Evolutionary conservation across 2,329 filamentous ascomycete species (phyloP), one percentile per base, ranked within the genome.

Genomic region (Fusarium austroafricanum): DNA sequence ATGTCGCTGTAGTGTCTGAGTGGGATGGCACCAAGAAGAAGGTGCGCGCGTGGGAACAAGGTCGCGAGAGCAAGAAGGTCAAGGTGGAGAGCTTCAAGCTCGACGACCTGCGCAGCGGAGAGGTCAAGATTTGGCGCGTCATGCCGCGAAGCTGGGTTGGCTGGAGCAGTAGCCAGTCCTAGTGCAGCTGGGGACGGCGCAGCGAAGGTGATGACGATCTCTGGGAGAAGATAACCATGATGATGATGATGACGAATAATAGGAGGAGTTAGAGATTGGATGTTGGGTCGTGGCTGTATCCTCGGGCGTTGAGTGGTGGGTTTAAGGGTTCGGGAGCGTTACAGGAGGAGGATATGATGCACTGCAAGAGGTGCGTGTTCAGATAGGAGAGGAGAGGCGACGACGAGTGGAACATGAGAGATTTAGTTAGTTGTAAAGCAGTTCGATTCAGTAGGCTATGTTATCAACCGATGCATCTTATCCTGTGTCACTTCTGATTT

Each of bases 11-110:
- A 4, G 95, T 99, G 6, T 88, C 93, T 11, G 96, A 99, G 78
- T 99, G 96, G 96, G 96, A 99, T 78, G 96, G 96, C 5, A 97
- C 93, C 39, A 97, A 97, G 87, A 97, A 97, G 86, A 97, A 98
- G 85, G 91, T 99, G 26, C 84, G 94, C 28, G 94, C 91, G 3
- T 98, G 93, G 92, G 96, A 98, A 79, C 96, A 99, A 77, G 95
- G 95, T 0, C 84, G 95, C 15, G 95, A 98, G 82, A 94, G 89
- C 78, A 95, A 92, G 79, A 98, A 97, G 83, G 90, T 96, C 55
- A 96, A 96, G 83, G 83, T 93, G 64, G 95, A 98, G 83, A 97
- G 94, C 80, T 98, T 95, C 82, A 92, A 94, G 82, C 86, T 99
- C 64, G 94, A 94, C 43, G 96, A 99, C 81, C 76, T 99, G 77